These are phyloP conservation scores for Phytopythium mirpurense DNA, from an alignment of 352 stramenopile genomes.

Conservation along the genomic window DNA sequence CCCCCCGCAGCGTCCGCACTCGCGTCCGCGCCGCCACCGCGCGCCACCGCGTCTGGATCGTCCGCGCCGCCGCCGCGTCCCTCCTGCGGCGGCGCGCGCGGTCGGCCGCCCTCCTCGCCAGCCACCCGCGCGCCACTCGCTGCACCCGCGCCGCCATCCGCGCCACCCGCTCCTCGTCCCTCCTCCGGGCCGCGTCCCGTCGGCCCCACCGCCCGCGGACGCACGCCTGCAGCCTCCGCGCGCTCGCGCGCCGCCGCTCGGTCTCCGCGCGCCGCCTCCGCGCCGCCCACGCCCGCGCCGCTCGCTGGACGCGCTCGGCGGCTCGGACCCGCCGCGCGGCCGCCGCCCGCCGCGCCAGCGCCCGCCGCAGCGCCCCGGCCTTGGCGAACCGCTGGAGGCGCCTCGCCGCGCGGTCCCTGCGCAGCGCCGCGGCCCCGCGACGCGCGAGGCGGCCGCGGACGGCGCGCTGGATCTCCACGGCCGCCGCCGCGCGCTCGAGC, in stretches of 20 bases:
- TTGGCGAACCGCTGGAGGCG: conserved; percentile 30
- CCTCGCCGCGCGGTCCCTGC: conserved; percentile 11
- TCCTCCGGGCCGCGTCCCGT: neutral
- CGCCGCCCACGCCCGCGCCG: conserved; percentile 17
- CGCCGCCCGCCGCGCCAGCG: conserved; percentile 4
- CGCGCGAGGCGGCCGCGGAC: conserved; percentile 18
- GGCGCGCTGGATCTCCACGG: conserved; percentile 35
- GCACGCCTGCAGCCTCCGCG: neutral
- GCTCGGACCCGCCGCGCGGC: conserved; percentile 11
- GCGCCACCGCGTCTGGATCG: conserved; percentile 1
- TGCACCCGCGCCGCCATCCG: neutral
- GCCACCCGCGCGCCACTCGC: neutral
- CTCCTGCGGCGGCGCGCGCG: neutral
- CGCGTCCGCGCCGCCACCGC: neutral
- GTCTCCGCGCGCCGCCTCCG: neutral
- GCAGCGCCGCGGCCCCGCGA: conserved; percentile 10
- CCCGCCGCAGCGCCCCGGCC: conserved; percentile 16
- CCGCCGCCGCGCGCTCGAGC: conserved; percentile 25
- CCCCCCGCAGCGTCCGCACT: neutral
- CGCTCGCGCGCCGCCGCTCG: neutral
- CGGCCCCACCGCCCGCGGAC: neutral
- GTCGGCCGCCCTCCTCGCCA: neutral
- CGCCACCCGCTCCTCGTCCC: neutral
- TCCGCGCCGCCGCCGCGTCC: neutral
- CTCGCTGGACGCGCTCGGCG: conserved; percentile 25